A percentile compares a stretch with the other conserved stretches of the same genome.
phyloP scores from a whole-genome alignment of 345 rosid species.

The Lagerstroemia speciosa region DNA sequence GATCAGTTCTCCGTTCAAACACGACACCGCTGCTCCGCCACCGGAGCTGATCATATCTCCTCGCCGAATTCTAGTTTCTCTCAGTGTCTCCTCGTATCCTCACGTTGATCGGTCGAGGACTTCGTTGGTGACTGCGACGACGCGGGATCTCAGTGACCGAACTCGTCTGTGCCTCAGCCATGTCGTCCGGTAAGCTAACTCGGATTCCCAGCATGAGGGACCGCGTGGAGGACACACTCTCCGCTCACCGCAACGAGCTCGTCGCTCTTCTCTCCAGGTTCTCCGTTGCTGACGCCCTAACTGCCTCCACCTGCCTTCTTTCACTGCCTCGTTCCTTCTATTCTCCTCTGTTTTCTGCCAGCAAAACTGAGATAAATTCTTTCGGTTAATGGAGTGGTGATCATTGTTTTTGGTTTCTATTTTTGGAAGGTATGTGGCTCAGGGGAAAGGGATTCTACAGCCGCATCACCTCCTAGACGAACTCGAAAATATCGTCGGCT shows the following conservation, averaged over 20 bases:
- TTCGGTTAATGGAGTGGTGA: not conserved
- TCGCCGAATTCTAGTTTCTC: not conserved
- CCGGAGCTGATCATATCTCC: too few relatives aligned
- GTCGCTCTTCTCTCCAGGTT: conserved; percentile 93
- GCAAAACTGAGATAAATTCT: conserved; percentile 1
- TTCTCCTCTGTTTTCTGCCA: not conserved
- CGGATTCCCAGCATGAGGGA: conserved; percentile 74
- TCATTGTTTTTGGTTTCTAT: conserved; percentile 2
- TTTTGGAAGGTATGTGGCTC: conserved; percentile 65
- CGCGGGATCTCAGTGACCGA: too few relatives aligned
- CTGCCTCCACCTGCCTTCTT: not conserved
- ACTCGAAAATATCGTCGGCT: conserved; percentile 48
- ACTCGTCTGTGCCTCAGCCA: conserved; percentile 7
- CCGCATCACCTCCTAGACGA: conserved; percentile 89
- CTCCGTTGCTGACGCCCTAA: not conserved
- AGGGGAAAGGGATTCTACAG: conserved; percentile 83
- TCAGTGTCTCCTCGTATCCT: not conserved
- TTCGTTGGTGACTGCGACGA: not conserved
- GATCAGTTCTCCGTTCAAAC: too few relatives aligned
- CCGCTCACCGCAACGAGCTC: conserved; percentile 83
- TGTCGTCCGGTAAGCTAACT: conserved; percentile 44
- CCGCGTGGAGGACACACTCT: conserved; percentile 82
- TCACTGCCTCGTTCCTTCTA: not conserved
- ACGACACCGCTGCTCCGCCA: too few relatives aligned
- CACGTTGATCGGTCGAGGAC: not conserved